phyloP scores from a whole-genome alignment of 2,329 filamentous ascomycete genomes.

The Monilinia vaccinii-corymbosi region DNA sequence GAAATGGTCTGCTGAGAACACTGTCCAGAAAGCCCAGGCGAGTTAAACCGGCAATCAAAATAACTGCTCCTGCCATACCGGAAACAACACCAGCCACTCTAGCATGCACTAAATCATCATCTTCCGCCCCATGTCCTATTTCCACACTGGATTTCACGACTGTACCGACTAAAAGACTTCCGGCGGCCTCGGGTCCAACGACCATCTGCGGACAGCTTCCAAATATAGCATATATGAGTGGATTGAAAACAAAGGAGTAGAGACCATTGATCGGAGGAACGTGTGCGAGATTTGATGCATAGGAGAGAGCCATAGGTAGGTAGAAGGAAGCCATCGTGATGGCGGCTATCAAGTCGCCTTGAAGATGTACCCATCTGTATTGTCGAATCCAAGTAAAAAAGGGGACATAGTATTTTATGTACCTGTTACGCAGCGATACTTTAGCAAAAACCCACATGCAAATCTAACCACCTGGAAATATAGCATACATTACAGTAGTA shows the following conservation, averaged over 20 bases:
- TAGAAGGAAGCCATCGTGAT: constrained; percentile 98
- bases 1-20: constrained; percentile 83
- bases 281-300: constrained; percentile 85
- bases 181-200: constrained; percentile 89
- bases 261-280: constrained; percentile 89
- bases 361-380: constrained; percentile 73
- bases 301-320: constrained; percentile 90
- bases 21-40: constrained; percentile 89
- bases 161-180: constrained; percentile 80
- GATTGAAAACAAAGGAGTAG: constrained; percentile 90
- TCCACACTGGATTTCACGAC: constrained; percentile 74
- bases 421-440: constrained; percentile 42
- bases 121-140: constrained; percentile 51
- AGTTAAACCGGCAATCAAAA: constrained; percentile 77
- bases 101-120: constrained; percentile 61
- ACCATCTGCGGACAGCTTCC: constrained; percentile 91
- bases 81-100: constrained; percentile 82
- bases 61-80: constrained; percentile 77
- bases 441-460: background rate
- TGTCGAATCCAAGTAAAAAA: constrained; percentile 84
- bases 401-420: constrained; percentile 87
- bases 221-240: constrained; percentile 80
- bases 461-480: background rate
- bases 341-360: constrained; percentile 79
- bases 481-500: constrained; percentile 59